Conservation (phyloP, 257 asterid species). For the Jaltomata sinuosa region DNA sequence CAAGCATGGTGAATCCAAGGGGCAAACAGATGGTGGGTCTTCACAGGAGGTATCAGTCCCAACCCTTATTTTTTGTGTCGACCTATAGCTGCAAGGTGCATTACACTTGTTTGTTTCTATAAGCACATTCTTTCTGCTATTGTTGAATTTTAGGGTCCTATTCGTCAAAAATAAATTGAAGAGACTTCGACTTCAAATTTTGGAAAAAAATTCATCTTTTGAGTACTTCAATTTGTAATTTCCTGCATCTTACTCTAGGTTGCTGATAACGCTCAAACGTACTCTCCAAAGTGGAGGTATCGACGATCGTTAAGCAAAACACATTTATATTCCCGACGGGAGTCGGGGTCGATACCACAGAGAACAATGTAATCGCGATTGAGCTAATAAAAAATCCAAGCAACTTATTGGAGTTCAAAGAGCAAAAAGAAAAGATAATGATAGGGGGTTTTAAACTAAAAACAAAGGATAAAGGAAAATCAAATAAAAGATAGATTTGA, state of each 20-base stretch:
- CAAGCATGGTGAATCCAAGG: conserved; percentile 30
- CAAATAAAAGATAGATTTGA: too few species aligned
- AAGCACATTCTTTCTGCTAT: background rate
- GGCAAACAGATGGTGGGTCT: conserved; percentile 27
- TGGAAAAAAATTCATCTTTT: background rate
- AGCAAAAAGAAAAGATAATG: too few species aligned
- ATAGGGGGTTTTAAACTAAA: too few species aligned
- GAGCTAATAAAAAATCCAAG: too few species aligned
- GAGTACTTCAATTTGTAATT: background rate
- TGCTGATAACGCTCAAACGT: too few species aligned
- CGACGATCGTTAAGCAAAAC: too few species aligned
- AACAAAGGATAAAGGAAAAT: too few species aligned
- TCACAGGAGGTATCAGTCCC: conserved; percentile 51
- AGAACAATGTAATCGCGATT: too few species aligned
- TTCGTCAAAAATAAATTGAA: background rate
- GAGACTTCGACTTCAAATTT: background rate
- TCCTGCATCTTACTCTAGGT: background rate
- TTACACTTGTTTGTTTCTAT: background rate
- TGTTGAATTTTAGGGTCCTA: background rate
- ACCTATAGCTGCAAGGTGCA: background rate
- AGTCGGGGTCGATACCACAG: too few species aligned
- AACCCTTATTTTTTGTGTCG: conserved; percentile 2
- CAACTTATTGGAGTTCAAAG: too few species aligned
- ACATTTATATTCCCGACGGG: too few species aligned
- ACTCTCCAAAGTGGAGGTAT: too few species aligned